Evolutionary conservation across 1,139 yeast species (phyloP), one percentile per base, ranked within the genome.

Genomic region (Yamadazyma membranifaciens): DNA sequence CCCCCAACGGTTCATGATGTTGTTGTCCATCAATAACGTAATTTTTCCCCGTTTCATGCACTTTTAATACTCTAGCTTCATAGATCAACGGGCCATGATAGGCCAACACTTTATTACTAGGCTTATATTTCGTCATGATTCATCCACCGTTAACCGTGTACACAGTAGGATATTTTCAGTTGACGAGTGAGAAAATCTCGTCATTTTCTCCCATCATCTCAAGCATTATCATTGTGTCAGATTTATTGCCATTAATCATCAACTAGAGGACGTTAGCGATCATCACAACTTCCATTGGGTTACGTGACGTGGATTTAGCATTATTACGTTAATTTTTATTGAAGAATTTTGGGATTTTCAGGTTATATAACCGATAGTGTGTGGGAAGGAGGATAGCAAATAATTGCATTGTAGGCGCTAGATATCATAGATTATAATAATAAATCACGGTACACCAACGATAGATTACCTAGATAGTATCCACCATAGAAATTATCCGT

Each of bases 71-170:
- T 57, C 86, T 87, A 47, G 97, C 96, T 62, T 89, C 96, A 57
- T 91, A 91, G 10, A 91, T 75, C 49, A 91, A 63, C 3, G 96
- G 96, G 0, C 97, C 97, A 58, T 91, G 97, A 59, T 78, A 91
- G 11, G 96, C 96, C 52, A 88, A 68, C 48, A 91, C 87, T 44
- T 67, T 67, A 14, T 71, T 65, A 38, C 36, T 31, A 14, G 29
- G 14, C 15, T 34, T 73, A 43, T 20, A 20, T 20, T 20, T 20
- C 7, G 24, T 20, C 24, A 20, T 20, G 10, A 34, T 20, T 20
- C 33, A 20, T 20, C 24, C 7, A 5, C 7, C 24, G 5, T 7
- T 20, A 20, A 20, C 5, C 5, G 7, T 20, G 5, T 5, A 20
- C 24, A 20, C 24, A 20, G 7, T 20, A 6, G 5, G 24, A 20